phyloP scores from a whole-genome alignment of 2,329 filamentous ascomycete genomes.

The Pseudocercospora ulei region DNA sequence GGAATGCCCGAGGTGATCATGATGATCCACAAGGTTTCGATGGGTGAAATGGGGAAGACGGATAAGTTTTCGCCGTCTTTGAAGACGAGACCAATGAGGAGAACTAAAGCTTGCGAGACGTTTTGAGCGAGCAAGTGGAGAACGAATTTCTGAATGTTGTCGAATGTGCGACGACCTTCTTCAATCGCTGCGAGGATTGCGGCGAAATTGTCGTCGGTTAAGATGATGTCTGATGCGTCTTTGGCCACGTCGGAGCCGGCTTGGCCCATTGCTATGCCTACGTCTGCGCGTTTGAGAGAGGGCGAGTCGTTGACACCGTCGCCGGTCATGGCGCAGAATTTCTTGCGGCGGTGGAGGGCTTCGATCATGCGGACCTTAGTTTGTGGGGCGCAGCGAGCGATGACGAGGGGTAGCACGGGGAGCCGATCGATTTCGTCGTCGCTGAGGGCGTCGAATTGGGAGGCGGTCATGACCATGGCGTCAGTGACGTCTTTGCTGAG shows the following conservation, averaged over 20 bases:
- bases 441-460: constrained; percentile 50
- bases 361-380: constrained; percentile 90
- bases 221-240: constrained; percentile 70
- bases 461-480: constrained; percentile 63
- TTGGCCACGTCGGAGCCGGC: constrained; percentile 79
- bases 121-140: constrained; percentile 89
- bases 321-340: constrained; percentile 78
- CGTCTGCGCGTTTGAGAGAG: constrained; percentile 68
- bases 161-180: constrained; percentile 74
- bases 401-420: constrained; percentile 65
- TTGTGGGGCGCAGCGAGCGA: constrained; percentile 72
- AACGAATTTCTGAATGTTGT: constrained; percentile 83
- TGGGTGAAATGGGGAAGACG: constrained; percentile 74
- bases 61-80: constrained; percentile 62
- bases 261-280: constrained; percentile 82
- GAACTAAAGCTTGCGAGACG: constrained; percentile 75
- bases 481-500: constrained; percentile 55
- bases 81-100: constrained; percentile 73
- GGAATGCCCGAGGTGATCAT: constrained; percentile 83
- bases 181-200: constrained; percentile 74
- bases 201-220: constrained; percentile 82
- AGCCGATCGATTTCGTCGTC: constrained; percentile 66
- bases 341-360: constrained; percentile 64
- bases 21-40: constrained; percentile 85
- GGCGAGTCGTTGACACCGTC: constrained; percentile 83